Evolutionary conservation across 768 basidiomycete genomes (phyloP).

Genomic region (Trametes gibbosa): DNA sequence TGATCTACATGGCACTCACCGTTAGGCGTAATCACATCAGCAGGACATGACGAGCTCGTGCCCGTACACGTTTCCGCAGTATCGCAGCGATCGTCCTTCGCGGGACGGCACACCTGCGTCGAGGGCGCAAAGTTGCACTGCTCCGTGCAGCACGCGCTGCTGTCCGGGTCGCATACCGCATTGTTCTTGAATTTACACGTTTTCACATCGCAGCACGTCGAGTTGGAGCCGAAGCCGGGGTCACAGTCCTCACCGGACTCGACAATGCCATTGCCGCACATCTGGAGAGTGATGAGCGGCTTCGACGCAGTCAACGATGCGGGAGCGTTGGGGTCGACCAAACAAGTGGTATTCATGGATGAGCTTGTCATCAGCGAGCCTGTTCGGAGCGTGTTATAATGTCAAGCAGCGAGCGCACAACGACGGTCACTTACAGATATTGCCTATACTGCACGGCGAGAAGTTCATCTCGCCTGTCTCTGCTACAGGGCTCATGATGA

Average conservation of each 20-base stretch:
- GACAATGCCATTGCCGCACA: conserved; percentile 84
- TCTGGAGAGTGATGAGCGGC: conserved; percentile 57
- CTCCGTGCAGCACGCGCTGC: conserved; percentile 70
- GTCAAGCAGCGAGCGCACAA: background rate
- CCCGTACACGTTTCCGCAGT: conserved; percentile 73
- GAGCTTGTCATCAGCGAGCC: conserved; percentile 63
- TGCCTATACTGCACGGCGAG: conserved; percentile 78
- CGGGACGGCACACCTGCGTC: conserved; percentile 67
- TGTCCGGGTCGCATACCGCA: conserved; percentile 77
- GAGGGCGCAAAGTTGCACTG: conserved; percentile 68
- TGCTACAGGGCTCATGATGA: conserved; percentile 85
- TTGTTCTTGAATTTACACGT: conserved; percentile 73
- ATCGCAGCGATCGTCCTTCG: conserved; percentile 68
- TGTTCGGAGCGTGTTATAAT: conserved; percentile 24
- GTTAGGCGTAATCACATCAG: conserved; percentile 59
- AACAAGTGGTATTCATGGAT: conserved; percentile 60
- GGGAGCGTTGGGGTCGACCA: conserved; percentile 53
- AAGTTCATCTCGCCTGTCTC: conserved; percentile 63
- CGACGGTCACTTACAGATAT: conserved; percentile 60
- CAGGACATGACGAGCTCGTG: conserved; percentile 67
- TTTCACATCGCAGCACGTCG: conserved; percentile 68
- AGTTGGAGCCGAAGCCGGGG: conserved; percentile 59
- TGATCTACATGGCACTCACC: conserved; percentile 37
- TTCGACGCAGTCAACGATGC: conserved; percentile 26
- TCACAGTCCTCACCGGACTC: conserved; percentile 87